Conservation (phyloP, 179 eudicot species). For the Patellifolia procumbens region DNA sequence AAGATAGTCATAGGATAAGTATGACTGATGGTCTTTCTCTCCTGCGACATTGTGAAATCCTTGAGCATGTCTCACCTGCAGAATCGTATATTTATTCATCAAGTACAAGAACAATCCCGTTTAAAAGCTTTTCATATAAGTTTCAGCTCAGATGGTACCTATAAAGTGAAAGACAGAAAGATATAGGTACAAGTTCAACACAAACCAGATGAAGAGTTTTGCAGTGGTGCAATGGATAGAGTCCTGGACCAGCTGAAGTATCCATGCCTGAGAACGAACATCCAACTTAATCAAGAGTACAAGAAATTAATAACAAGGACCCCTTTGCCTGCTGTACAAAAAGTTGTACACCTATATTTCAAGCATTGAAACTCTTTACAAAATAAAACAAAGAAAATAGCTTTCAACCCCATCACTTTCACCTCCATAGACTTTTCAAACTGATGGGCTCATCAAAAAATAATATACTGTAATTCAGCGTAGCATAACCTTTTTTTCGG, state of each 20-base stretch:
- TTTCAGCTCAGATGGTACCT: background rate
- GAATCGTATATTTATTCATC: background rate
- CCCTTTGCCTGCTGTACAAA: background rate
- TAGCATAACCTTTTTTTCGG: no score
- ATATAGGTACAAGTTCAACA: background rate
- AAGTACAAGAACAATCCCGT: background rate
- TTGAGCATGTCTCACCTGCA: constrained; percentile 93
- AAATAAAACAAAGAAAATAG: background rate
- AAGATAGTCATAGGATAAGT: constrained; percentile 63
- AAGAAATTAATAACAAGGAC: background rate
- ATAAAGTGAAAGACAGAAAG: background rate
- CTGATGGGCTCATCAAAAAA: background rate
- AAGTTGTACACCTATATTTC: background rate
- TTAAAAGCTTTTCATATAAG: background rate
- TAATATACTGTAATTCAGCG: background rate
- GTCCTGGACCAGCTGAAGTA: constrained; percentile 43
- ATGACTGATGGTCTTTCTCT: constrained; percentile 55
- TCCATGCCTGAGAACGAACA: constrained; percentile 53
- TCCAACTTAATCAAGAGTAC: background rate
- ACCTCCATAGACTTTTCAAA: background rate
- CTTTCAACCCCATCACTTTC: background rate
- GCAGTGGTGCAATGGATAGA: constrained; percentile 72
- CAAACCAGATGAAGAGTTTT: constrained; percentile 85
- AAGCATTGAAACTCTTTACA: background rate
- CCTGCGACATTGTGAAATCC: constrained; percentile 93